Evolutionary conservation across 805 yeast genomes (phyloP).

Genomic region (Spathaspora hagerdaliae): DNA sequence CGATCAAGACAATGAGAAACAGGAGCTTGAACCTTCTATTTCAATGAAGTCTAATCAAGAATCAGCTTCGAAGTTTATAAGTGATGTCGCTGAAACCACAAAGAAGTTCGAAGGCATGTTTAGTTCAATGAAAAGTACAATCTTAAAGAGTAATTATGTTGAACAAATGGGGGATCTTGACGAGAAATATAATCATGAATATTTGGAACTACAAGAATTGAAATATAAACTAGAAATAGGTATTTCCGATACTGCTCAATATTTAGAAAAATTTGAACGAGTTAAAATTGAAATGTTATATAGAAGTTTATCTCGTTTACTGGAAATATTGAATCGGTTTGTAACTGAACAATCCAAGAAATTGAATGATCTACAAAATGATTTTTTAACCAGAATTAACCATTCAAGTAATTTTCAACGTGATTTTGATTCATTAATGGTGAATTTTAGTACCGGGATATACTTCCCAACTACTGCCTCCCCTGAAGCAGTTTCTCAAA

Average conservation of each 20-base stretch:
- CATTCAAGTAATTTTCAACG: constrained; percentile 14
- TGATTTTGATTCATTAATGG: constrained; percentile 22
- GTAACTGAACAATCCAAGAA: constrained; percentile 21
- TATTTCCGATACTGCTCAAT: constrained; percentile 16
- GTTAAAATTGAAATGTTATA: constrained; percentile 31
- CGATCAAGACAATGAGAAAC: neutral
- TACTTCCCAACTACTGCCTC: constrained; percentile 34
- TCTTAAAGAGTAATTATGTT: constrained; percentile 25
- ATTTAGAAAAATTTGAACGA: constrained; percentile 32
- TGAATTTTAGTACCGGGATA: constrained; percentile 31
- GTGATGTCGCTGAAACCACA: constrained; percentile 23
- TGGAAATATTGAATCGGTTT: constrained; percentile 27
- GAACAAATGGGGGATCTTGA: constrained; percentile 26
- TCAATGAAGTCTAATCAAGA: neutral
- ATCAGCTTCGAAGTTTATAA: constrained; percentile 10
- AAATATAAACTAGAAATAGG: constrained; percentile 28
- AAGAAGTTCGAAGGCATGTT: constrained; percentile 28
- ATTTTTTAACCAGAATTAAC: constrained; percentile 16
- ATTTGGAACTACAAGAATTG: constrained; percentile 27
- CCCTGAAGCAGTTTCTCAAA: constrained; percentile 20
- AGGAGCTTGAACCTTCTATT: neutral
- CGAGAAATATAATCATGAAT: constrained; percentile 28
- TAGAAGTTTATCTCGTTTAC: constrained; percentile 27
- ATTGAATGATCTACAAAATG: constrained; percentile 19
- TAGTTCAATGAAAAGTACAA: constrained; percentile 26